These are phyloP conservation scores for Colletotrichum liriopes DNA, from an alignment of 2,329 filamentous ascomycete genomes.

Conservation along the genomic window DNA sequence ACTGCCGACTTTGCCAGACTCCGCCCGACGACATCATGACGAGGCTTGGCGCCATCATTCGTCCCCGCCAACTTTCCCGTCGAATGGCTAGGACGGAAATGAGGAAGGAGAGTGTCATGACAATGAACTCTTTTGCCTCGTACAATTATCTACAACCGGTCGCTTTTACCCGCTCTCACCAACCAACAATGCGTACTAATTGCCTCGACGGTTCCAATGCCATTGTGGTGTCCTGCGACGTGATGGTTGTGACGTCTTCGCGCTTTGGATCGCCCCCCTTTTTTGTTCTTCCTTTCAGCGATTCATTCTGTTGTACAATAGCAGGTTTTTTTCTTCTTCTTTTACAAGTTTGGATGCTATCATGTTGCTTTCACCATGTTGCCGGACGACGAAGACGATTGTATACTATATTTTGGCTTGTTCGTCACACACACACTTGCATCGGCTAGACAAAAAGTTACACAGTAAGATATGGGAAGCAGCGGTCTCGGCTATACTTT, in stretches of 20 bases:
- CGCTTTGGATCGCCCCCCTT: background rate
- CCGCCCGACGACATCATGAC: constrained; percentile 34
- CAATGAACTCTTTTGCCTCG: background rate
- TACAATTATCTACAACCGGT: background rate
- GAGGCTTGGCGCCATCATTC: constrained; percentile 27
- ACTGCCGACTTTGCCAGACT: background rate
- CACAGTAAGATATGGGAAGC: background rate
- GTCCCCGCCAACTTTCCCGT: background rate
- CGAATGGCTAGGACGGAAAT: background rate
- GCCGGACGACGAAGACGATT: background rate
- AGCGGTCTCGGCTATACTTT: background rate
- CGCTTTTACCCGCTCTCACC: too few species aligned
- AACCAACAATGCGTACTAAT: background rate
- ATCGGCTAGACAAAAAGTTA: constrained; percentile 16
- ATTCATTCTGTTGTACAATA: background rate
- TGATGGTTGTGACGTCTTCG: background rate
- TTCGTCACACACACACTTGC: background rate
- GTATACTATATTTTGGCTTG: constrained; percentile 5
- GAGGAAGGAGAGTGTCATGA: background rate
- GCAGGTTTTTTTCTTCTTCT: background rate
- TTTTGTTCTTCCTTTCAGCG: background rate
- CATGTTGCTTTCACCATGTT: background rate
- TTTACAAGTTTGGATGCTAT: background rate
- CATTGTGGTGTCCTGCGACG: background rate
- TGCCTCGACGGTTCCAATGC: background rate